phyloP scores from a whole-genome alignment of 1,284 basidiomycete species.

The Cutaneotrichosporon sp. region DNA sequence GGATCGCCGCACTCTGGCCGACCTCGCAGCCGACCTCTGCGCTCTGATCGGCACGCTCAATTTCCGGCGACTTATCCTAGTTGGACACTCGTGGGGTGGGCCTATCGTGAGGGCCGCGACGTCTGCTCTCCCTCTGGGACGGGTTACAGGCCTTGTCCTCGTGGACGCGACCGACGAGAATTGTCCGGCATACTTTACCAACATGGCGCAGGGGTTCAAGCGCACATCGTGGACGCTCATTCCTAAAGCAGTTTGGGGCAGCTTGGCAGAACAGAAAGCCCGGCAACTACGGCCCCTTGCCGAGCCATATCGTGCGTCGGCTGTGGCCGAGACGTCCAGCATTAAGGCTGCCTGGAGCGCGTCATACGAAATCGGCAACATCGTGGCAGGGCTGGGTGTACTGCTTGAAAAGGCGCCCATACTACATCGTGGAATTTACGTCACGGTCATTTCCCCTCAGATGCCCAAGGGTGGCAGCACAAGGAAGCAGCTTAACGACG shows the following conservation, averaged over 20 bases:
- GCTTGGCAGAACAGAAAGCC: neutral
- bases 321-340: neutral
- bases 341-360: neutral
- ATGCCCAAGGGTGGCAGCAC: neutral
- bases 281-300: neutral
- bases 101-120: neutral
- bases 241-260: neutral
- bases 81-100: constrained; percentile 8
- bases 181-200: constrained; percentile 3
- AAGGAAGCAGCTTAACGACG: neutral
- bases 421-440: no score
- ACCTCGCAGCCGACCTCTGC: constrained; percentile 3
- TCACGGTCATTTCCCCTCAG: neutral
- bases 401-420: neutral
- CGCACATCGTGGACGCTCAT: constrained; percentile 5
- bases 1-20: constrained; percentile 3
- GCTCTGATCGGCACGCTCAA: neutral
- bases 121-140: neutral
- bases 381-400: neutral
- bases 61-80: constrained; percentile 2
- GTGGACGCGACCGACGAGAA: constrained; percentile 8
- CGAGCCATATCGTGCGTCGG: neutral
- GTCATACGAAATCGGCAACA: neutral
- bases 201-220: constrained; percentile 3
- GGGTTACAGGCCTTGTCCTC: neutral